A percentile compares a stretch with the other conserved stretches of the same genome.
Conservation (phyloP, 2,329 filamentous ascomycete genomes). For the Blumeria hordei region DNA sequence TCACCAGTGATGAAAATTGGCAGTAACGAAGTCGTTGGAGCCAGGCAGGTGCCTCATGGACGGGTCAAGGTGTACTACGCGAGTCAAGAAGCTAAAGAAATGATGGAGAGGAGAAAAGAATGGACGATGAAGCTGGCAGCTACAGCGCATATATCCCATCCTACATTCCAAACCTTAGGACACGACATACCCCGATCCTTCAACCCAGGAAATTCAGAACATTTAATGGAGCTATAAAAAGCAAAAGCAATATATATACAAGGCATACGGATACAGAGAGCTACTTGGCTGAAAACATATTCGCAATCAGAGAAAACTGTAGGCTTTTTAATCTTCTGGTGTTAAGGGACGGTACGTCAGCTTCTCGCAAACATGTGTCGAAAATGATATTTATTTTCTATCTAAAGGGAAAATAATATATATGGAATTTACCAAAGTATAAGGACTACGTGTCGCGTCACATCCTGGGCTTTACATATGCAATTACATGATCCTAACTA, state of each 20-base stretch:
- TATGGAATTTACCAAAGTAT: no score
- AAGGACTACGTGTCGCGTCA: no score
- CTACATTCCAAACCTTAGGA: not conserved
- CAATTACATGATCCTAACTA: no score
- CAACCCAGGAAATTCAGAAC: not conserved
- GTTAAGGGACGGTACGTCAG: no score
- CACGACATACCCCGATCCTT: not conserved
- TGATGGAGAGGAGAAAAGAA: not conserved
- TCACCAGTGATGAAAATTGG: not conserved
- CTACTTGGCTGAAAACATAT: not conserved
- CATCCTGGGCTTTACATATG: no score
- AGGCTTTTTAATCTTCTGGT: not conserved
- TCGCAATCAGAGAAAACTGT: not conserved
- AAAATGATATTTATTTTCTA: no score
- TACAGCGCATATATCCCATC: not conserved
- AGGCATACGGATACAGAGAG: not conserved
- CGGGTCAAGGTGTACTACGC: not conserved
- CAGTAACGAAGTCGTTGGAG: not conserved
- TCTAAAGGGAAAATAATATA: no score
- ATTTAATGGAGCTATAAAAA: not conserved
- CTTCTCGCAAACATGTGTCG: no score
- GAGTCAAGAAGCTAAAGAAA: not conserved
- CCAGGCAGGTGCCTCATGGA: not conserved
- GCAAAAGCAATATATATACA: not conserved
- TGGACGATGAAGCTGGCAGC: not conserved